Conservation (phyloP, 352 stramenopile genomes). For the Phytophthora pistaciae region DNA sequence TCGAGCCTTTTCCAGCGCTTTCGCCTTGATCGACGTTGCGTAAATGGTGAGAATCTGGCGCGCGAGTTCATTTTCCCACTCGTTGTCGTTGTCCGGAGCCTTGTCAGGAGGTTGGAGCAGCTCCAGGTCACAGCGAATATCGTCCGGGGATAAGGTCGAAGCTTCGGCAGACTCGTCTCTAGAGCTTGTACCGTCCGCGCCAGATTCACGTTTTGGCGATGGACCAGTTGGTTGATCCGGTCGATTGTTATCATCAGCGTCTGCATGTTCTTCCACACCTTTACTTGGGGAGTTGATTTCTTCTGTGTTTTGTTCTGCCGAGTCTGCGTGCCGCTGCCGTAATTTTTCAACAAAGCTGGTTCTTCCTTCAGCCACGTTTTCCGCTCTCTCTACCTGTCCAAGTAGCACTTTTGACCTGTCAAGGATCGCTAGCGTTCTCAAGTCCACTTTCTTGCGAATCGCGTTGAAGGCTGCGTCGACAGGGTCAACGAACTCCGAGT, state of each 20-base stretch:
- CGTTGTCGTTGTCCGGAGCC: constrained; percentile 67
- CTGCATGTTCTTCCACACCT: neutral
- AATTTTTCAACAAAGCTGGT: constrained; percentile 45
- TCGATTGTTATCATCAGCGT: constrained; percentile 5
- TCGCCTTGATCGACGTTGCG: constrained; percentile 73
- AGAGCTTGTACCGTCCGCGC: neutral
- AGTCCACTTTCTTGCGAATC: constrained; percentile 53
- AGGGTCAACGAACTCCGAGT: constrained; percentile 23
- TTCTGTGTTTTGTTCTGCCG: neutral
- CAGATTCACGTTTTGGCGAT: neutral
- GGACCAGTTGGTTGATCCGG: neutral
- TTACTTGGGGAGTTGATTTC: neutral
- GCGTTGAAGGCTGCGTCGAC: constrained; percentile 47
- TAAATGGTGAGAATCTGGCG: constrained; percentile 92
- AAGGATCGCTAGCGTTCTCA: constrained; percentile 65
- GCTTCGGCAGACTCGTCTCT: neutral
- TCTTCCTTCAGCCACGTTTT: neutral
- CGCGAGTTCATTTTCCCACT: constrained; percentile 93
- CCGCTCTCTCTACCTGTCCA: constrained; percentile 26
- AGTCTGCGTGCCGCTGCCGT: constrained; percentile 24
- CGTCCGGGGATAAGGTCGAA: constrained; percentile 7
- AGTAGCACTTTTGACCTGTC: constrained; percentile 60
- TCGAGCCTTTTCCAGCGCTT: constrained; percentile 38
- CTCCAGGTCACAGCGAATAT: constrained; percentile 56
- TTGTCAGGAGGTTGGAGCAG: constrained; percentile 59